Percentiles rank a stretch among this genome's conserved stretches.
Evolutionary conservation across 73 alveolate genomes (phyloP).

Genomic region (Paramecium sonneborni): DNA sequence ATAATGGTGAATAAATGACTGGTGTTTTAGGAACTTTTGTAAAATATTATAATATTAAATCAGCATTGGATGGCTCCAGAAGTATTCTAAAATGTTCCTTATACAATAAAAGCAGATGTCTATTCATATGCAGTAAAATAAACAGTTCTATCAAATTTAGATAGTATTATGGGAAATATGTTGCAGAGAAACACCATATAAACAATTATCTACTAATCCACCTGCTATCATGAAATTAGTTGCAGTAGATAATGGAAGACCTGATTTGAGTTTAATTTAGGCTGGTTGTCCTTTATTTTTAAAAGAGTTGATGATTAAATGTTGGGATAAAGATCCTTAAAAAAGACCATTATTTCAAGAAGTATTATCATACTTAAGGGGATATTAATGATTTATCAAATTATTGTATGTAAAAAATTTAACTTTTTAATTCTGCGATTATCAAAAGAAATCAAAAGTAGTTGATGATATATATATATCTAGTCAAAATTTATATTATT

Average conservation of each 20-base stretch:
- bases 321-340: slow-evolving; percentile 20
- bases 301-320: not conserved
- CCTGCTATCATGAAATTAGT: slow-evolving; percentile 61
- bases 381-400: not conserved
- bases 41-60: slow-evolving; percentile 66
- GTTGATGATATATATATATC: not conserved
- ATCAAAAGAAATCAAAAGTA: not conserved
- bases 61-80: slow-evolving; percentile 99
- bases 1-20: slow-evolving; percentile 71
- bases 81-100: slow-evolving; percentile 83
- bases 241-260: slow-evolving; percentile 58
- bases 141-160: not conserved
- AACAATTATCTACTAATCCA: slow-evolving; percentile 56
- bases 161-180: slow-evolving; percentile 95
- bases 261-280: slow-evolving; percentile 9
- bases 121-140: slow-evolving; percentile 90
- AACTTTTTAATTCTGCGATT: not conserved
- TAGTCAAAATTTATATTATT: not conserved
- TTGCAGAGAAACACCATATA: slow-evolving; percentile 92
- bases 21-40: slow-evolving; percentile 82
- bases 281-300: slow-evolving; percentile 35
- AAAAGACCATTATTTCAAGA: not conserved
- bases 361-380: not conserved
- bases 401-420: not conserved
- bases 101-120: slow-evolving; percentile 96